Conservation (phyloP, 73 alveolate species). For the Halteria grandinella region DNA sequence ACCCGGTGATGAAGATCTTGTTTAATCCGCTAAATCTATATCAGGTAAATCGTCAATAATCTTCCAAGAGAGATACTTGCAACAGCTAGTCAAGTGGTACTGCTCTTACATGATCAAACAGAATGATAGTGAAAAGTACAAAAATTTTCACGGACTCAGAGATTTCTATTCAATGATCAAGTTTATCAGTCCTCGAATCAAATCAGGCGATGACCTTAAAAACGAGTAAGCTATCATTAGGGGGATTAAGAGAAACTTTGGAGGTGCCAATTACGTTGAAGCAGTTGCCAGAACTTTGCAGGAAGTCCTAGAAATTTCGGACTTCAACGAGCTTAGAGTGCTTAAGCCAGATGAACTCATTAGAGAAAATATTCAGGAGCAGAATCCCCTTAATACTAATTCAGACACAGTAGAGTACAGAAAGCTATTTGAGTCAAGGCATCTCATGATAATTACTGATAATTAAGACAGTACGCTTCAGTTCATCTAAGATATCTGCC, state of each 20-base stretch:
- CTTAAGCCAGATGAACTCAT: conserved; percentile 21
- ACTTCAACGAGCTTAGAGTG: neutral
- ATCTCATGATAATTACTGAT: conserved; percentile 75
- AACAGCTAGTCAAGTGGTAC: conserved; percentile 21
- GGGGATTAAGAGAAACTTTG: conserved; percentile 67
- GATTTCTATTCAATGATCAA: conserved; percentile 78
- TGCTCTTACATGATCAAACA: conserved; percentile 12
- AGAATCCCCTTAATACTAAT: too few species aligned
- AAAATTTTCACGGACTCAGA: conserved; percentile 88
- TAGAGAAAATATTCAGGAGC: conserved; percentile 60
- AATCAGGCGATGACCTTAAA: conserved; percentile 30
- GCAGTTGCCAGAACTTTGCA: conserved; percentile 15
- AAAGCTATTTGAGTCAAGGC: conserved; percentile 55
- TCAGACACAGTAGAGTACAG: too few species aligned
- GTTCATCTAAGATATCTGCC: conserved; percentile 24
- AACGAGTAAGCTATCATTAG: conserved; percentile 19
- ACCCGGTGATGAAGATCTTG: conserved; percentile 74
- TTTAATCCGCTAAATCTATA: conserved; percentile 74
- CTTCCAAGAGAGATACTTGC: neutral
- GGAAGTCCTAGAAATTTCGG: conserved; percentile 8
- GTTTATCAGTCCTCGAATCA: conserved; percentile 46
- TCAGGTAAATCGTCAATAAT: conserved; percentile 75
- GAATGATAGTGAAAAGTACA: neutral
- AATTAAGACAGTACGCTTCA: conserved; percentile 26
- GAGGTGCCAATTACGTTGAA: conserved; percentile 59